Base-by-base conservation (phyloP, 495 filamentous ascomycete genomes). In the Xylaria scruposa region DNA sequence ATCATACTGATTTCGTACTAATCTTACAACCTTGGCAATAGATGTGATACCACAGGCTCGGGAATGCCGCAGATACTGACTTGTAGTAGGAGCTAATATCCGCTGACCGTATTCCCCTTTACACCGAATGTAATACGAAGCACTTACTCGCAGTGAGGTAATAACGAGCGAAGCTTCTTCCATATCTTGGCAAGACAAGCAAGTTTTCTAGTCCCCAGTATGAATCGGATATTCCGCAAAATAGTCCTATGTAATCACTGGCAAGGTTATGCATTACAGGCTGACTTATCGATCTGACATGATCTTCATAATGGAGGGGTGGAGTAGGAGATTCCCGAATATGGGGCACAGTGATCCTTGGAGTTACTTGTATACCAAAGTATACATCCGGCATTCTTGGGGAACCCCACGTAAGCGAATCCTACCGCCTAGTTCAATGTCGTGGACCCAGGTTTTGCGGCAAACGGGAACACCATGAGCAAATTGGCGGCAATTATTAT, bases 401-500 rank as follows among this genome's bases (percentile, higher is more conserved):
- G 61, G 17, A 33, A 49, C 42, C n/a, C 42, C 19, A 49, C 61
- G 29, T 49, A 19, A 44, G 42, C 61, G n/a, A 17, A 46, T 31
- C 26, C 5, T 7, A 17, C 9, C 60, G 40, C 24, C 21, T 29
- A 44, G 38, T 29, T 42, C 12, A 17, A 15, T 44, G 24, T 26
- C 36, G 21, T 19, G 33, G 21, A 26, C 12, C 31, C 26, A 4
- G 36, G 19, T 19, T 21, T 46, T 4, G 19, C 21, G 12, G 4
- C 36, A 21, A 29, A 63, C 7, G 29, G 15, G 24, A 29, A 5
- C 10, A 21, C 17, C 10, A 21, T 19, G 21, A 29, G 36, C 36
- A 63, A 10, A 10, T 42, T 26, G 24, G 60, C 40, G n/a, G 9
- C 42, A 24, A 63, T 63, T 63, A 63, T 40, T 61, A 61, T 61